Evolutionary conservation across 345 rosid species (phyloP).

Genomic region (Brassica carinata): DNA sequence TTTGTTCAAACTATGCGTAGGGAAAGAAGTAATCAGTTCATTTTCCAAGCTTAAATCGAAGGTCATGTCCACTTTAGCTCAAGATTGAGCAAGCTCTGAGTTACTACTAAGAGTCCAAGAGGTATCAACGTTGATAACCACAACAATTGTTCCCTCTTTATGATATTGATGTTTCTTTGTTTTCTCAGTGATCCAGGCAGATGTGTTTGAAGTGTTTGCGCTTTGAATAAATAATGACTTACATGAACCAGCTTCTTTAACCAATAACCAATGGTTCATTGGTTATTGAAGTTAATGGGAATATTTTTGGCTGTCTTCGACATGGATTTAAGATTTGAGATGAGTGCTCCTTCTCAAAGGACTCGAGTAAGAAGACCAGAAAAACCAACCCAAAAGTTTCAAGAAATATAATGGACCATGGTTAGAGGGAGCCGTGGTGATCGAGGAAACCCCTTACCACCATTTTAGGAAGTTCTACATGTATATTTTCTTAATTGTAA

Average conservation of each 20-base stretch:
- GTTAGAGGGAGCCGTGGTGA: not conserved
- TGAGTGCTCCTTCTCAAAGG: not conserved
- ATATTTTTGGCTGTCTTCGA: not conserved
- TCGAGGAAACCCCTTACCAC: not conserved
- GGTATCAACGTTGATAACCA: conserved; percentile 40
- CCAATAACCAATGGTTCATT: not conserved
- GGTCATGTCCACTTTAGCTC: conserved; percentile 18
- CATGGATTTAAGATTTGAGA: not conserved
- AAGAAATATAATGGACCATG: not conserved
- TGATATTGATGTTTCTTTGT: conserved; percentile 1
- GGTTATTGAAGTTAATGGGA: not conserved
- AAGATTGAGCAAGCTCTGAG: too few species aligned
- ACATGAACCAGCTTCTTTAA: too few species aligned
- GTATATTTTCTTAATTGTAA: too few species aligned
- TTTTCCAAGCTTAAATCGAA: too few species aligned
- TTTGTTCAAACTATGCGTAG: too few species aligned
- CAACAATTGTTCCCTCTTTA: not conserved
- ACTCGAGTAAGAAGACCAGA: not conserved
- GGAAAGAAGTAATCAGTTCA: too few species aligned
- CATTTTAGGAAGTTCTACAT: not conserved
- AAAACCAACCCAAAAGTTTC: not conserved
- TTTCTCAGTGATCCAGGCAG: not conserved
- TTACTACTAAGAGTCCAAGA: conserved; percentile 56
- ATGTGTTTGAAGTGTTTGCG: too few species aligned
- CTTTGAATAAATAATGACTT: too few species aligned